Base-by-base conservation (phyloP, 225 moss, liverwort and hornwort genomes). In the Anthoceros angustus region DNA sequence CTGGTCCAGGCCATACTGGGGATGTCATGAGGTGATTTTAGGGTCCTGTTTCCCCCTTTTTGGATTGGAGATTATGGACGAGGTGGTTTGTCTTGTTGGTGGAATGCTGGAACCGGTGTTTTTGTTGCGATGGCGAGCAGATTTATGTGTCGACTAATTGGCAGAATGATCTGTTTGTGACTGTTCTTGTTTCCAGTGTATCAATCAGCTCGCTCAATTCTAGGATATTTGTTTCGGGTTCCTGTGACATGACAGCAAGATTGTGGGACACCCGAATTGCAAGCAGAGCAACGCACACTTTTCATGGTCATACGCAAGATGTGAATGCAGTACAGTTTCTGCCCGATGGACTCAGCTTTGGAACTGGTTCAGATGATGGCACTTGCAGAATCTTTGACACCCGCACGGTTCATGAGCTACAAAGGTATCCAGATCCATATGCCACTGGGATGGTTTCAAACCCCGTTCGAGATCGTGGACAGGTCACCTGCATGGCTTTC, bases 311-410 rank as follows among this genome's bases (percentile, higher is more conserved):
- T 66, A 80, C 86, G 39, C 78, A 85, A 40, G 98, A 98, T 70
- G 89, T 98, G 3, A 98, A 98, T 67, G 74, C 89, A 15, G 98
- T 98, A 70, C 79, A 77, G 69, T 86, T 98, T 61, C 65, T 92
- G 11, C 78, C 87, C 0, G 87, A 81, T 66, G 86, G 86, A 42
- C 40, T 65, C 4, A 70, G 86, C 70, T 92, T 98, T 67, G 98
- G 86, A 70, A 98, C 86, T 38, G 92, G 91, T 18, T 87, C 89
- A 69, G 98, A 98, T 63, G 98, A 98, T 71, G 98, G 98, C 9
- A 87, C 76, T 69, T 98, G 98, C 74, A 82, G 98, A 23, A 74
- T 98, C 64, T 98, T 92, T 62, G 98, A 98, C 74, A 83, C 82
- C 8, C 78, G 81, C 66, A 83, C 84, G 8, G 98, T 91, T 6